Conservation (phyloP, 495 filamentous ascomycete genomes). For the Penicillium robsamsonii region DNA sequence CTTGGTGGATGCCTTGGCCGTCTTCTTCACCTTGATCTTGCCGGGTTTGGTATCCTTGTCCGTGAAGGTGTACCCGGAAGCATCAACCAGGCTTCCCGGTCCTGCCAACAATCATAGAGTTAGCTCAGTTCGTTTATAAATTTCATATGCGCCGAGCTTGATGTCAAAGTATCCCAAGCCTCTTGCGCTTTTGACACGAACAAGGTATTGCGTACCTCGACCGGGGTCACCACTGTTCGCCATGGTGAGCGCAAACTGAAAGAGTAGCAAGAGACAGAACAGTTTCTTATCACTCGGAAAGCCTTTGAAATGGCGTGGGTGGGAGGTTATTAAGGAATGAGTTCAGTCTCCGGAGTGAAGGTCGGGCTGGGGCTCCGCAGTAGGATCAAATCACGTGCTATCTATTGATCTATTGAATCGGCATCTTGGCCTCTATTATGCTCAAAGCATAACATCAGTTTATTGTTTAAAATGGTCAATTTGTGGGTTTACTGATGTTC, state of each 20-base stretch:
- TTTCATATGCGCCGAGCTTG: neutral
- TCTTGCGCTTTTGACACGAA: constrained; percentile 8
- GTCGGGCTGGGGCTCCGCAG: constrained; percentile 39
- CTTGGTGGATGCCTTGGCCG: constrained; percentile 53
- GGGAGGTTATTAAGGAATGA: constrained; percentile 11
- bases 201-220: constrained; percentile 32
- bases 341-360: constrained; percentile 21
- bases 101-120: constrained; percentile 18
- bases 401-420: neutral
- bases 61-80: constrained; percentile 49
- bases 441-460: neutral
- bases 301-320: constrained; percentile 1
- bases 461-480: neutral
- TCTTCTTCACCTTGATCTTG: constrained; percentile 68
- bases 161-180: constrained; percentile 1
- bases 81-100: constrained; percentile 48
- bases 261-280: constrained; percentile 3
- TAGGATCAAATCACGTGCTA: constrained; percentile 34
- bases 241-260: constrained; percentile 29
- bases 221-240: constrained; percentile 39
- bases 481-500: neutral
- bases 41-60: constrained; percentile 63
- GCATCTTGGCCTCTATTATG: neutral
- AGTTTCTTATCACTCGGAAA: constrained; percentile 8
- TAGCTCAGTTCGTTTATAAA: constrained; percentile 13